phyloP scores from a whole-genome alignment of 805 yeast species.

The Pichia ethanolica region DNA sequence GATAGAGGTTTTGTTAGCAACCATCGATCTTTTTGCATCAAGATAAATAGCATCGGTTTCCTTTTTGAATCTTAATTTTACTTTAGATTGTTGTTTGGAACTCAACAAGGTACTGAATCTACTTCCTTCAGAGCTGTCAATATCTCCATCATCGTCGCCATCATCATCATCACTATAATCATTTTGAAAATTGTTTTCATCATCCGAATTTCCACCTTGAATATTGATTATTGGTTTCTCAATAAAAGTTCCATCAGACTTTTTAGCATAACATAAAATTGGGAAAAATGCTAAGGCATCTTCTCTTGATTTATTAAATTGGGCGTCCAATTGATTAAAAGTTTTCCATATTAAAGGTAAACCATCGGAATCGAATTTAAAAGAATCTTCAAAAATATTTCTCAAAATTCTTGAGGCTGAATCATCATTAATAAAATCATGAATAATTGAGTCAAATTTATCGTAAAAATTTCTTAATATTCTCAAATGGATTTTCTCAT shows the following conservation, averaged over 20 bases:
- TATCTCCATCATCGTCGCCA: constrained; percentile 35
- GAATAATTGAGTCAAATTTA: constrained; percentile 48
- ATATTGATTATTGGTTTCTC: constrained; percentile 26
- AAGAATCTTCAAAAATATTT: constrained; percentile 73
- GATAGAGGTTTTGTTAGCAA: constrained; percentile 68
- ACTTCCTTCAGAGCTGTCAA: constrained; percentile 24
- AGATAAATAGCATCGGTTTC: constrained; percentile 73
- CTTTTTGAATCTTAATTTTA: constrained; percentile 56
- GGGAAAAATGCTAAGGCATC: constrained; percentile 54
- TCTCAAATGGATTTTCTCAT: constrained; percentile 30
- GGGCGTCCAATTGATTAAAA: constrained; percentile 61
- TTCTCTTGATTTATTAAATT: constrained; percentile 53
- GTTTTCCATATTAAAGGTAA: constrained; percentile 77
- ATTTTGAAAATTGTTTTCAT: constrained; percentile 22
- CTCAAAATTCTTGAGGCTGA: constrained; percentile 57
- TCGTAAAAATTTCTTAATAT: constrained; percentile 60
- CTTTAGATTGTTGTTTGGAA: constrained; percentile 47
- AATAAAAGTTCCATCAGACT: constrained; percentile 44
- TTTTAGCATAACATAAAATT: constrained; percentile 46
- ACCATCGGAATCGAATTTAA: constrained; percentile 77
- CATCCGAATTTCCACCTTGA: constrained; percentile 28
- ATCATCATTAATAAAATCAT: constrained; percentile 59
- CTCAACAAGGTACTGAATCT: constrained; percentile 52
- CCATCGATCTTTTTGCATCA: constrained; percentile 83
- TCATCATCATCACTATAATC: constrained; percentile 32